These are phyloP conservation scores for Boletus pseudopeckii DNA, from an alignment of 768 basidiomycete genomes.

Conservation along the genomic window DNA sequence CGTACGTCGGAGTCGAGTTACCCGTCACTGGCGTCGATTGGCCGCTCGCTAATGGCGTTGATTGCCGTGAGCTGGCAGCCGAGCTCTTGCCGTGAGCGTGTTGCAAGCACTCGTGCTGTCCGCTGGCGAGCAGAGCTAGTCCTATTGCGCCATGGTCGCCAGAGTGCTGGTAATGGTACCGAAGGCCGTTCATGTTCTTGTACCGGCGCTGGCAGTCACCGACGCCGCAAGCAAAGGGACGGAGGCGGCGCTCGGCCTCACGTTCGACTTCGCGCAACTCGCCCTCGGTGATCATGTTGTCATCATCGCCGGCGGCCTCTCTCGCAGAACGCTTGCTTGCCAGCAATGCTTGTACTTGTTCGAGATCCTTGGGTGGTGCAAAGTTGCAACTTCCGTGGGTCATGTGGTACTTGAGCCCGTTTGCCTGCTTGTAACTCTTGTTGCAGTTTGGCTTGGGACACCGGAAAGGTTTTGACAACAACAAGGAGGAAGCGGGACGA, in stretches of 20 bases:
- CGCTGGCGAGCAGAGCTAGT: slow-evolving; percentile 74
- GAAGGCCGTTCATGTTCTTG: slow-evolving; percentile 97
- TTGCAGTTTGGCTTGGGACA: slow-evolving; percentile 96
- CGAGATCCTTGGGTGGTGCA: slow-evolving; percentile 81
- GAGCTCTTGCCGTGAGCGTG: slow-evolving; percentile 31
- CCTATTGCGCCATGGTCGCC: slow-evolving; percentile 94
- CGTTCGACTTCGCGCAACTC: slow-evolving; percentile 72
- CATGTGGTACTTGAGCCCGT: slow-evolving; percentile 92
- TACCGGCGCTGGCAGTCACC: slow-evolving; percentile 85
- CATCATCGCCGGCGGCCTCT: slow-evolving; percentile 42
- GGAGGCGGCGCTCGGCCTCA: slow-evolving; percentile 77
- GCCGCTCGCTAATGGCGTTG: slow-evolving; percentile 31
- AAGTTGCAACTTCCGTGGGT: slow-evolving; percentile 93
- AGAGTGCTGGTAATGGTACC: slow-evolving; percentile 96
- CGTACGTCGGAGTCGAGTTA: slow-evolving; percentile 30
- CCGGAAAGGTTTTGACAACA: slow-evolving; percentile 81
- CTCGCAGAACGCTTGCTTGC: slow-evolving; percentile 42
- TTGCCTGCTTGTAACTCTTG: slow-evolving; percentile 95
- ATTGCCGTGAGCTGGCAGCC: slow-evolving; percentile 32
- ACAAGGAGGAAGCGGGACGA: slow-evolving; percentile 53
- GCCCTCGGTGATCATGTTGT: slow-evolving; percentile 48
- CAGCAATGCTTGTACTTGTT: slow-evolving; percentile 70
- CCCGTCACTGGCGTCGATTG: slow-evolving; percentile 31
- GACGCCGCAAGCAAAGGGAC: slow-evolving; percentile 88
- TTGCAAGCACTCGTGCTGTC: slow-evolving; percentile 57